Evolutionary conservation across 192 early-diverging fungal genomes (phyloP).

Genomic region (Ramicandelaber brevisporus): DNA sequence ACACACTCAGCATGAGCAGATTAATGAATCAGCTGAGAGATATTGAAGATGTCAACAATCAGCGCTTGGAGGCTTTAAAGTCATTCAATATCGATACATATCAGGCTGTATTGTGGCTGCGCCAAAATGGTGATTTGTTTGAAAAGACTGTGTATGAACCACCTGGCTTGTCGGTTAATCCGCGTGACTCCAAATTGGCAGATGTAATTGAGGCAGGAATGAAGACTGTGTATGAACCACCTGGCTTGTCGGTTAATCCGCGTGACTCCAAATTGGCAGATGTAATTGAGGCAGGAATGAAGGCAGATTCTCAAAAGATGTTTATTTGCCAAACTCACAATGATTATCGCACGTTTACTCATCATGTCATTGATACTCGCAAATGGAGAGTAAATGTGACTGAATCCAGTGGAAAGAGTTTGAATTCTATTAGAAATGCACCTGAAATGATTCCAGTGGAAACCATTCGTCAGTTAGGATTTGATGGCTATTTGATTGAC

Average conservation of each 20-base stretch:
- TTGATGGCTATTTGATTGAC: slow-evolving; percentile 53
- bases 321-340: slow-evolving; percentile 52
- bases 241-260: no score
- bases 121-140: slow-evolving; percentile 32
- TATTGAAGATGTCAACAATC: slow-evolving; percentile 26
- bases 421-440: slow-evolving; percentile 8
- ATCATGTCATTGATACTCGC: slow-evolving; percentile 29
- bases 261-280: slow-evolving; percentile 26
- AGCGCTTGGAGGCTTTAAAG: slow-evolving; percentile 24
- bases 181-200: slow-evolving; percentile 32
- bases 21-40: slow-evolving; percentile 18
- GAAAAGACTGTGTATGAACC: slow-evolving; percentile 46
- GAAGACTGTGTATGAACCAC: slow-evolving; percentile 11
- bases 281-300: slow-evolving; percentile 33
- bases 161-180: slow-evolving; percentile 36
- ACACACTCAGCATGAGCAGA: slow-evolving; percentile 8
- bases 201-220: slow-evolving; percentile 34
- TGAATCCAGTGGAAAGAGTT: slow-evolving; percentile 7
- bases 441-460: slow-evolving; percentile 7
- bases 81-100: slow-evolving; percentile 21
- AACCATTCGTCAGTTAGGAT: slow-evolving; percentile 23
- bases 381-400: slow-evolving; percentile 33
- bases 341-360: slow-evolving; percentile 50
- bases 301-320: slow-evolving; percentile 23
- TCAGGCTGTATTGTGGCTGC: slow-evolving; percentile 40